Evolutionary conservation across 352 stramenopile genomes (phyloP), one percentile per base, ranked within the genome.

Genomic region (Phytophthora megakarya): DNA sequence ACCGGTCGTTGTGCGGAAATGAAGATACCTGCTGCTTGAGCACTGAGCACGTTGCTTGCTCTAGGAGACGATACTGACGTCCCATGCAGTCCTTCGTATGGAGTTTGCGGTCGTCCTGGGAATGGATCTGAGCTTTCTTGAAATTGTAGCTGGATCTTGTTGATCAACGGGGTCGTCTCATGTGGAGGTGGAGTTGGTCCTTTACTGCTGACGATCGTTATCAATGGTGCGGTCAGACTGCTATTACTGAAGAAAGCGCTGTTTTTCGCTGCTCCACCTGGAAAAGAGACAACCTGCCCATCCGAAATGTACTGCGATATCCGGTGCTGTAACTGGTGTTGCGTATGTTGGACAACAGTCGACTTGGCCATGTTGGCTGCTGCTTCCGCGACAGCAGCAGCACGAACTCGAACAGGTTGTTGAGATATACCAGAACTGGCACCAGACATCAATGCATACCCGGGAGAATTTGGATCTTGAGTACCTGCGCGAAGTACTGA

Each of bases 201-300:
- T 7, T 73, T 73, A 23, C 60, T 70, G 12, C 65, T 73, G 19
- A 58, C 23, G 13, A 70, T 73, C 16, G 65, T 67, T 44, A 73
- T 63, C 44, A 74, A 56, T n/a, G 66, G 66, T 18, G 53, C 54
- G n/a, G 66, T 71, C 9, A 74, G 35, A 13, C 66, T 74, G 39
- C 61, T 70, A n/a, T 67, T 70, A 40, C 67, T 65, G 13, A 48
- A 63, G 15, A 60, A 70, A 8, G 60, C 28, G n/a, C 63, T 73
- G 15, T 55, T 60, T 47, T 37, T 69, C 46, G 47, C 61, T 40
- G 55, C 47, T 38, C 38, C 37, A 13, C 39, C 44, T 15, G n/a
- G 9, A 16, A 65, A 21, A n/a, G 58, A 49, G n/a, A 43, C 10
- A 3, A 39, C 42, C 2, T 22, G 43, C 25, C 61, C 65, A 13